Evolutionary conservation across 2,329 filamentous ascomycete species (phyloP), one percentile per base, ranked within the genome.

Genomic region (Dactylonectria macrodidyma): DNA sequence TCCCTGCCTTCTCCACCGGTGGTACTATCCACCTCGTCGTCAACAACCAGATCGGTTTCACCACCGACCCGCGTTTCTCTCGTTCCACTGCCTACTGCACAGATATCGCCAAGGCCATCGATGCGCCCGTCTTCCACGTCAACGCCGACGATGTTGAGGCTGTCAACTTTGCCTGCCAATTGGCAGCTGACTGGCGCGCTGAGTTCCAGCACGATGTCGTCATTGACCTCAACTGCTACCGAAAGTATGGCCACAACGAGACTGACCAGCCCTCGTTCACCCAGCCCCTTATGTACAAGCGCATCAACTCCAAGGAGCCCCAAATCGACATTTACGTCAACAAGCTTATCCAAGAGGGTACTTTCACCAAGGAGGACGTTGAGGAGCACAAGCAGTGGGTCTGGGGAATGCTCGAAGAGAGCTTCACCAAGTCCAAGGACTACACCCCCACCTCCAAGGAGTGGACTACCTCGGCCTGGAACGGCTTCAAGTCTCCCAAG

Each of bases 21-120:
- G 96, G 96, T 79, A 99, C 96, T 66, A 93, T 99, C 77, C 96
- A 99, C 84, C 88, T 99, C 73, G 91, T 99, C 67, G 95, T 98
- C 76, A 99, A 99, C 90, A 99, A 99, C 89, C 96, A 99, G 88
- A 99, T 99, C 81, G 96, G 96, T 83, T 99, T 99, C 88, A 99
- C 96, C 61, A 99, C 96, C 24, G 96, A 99, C 80, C 96, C 96
- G 74, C 94, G 96, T 79, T 99, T 97, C 83, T 92, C 96, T 76
- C 95, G 96, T 76, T 99, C 96, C 22, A 99, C 96, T 57, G 93
- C 96, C 51, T 99, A 99, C 90, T 99, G 96, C 86, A 98, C 96
- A 50, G 96, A 99, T 82, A 98, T 99, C 78, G 96, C 96, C 84
- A 99, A 99, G 88, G 94, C 96, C 59, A 98, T 99, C 75, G 96